Conservation (phyloP, 495 filamentous ascomycete species). For the Lepraria neglecta region DNA sequence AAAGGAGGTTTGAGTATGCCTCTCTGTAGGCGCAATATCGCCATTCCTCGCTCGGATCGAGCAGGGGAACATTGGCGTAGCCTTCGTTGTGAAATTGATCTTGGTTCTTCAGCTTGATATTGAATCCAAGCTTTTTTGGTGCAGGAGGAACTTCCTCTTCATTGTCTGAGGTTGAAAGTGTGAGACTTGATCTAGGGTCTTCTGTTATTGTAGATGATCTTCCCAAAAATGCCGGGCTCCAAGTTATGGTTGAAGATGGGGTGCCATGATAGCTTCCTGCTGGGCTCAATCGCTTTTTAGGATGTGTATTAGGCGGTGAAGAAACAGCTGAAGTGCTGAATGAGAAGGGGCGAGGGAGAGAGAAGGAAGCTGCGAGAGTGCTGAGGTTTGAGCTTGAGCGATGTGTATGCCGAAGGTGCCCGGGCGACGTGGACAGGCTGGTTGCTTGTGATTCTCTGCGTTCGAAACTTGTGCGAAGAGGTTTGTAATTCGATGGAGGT, state of each 20-base stretch:
- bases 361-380: slow-evolving; percentile 62
- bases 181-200: slow-evolving; percentile 27
- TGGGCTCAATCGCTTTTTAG: slow-evolving; percentile 59
- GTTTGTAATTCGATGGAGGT: slow-evolving; percentile 44
- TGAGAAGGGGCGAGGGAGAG: slow-evolving; percentile 67
- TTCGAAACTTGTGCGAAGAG: slow-evolving; percentile 24
- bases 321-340: slow-evolving; percentile 58
- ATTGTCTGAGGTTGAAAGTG: slow-evolving; percentile 39
- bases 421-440: slow-evolving; percentile 68
- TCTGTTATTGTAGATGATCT: slow-evolving; percentile 34
- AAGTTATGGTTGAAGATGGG: slow-evolving; percentile 54
- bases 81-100: slow-evolving; percentile 71
- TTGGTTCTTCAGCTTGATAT: slow-evolving; percentile 66
- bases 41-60: slow-evolving; percentile 55
- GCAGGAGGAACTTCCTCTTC: slow-evolving; percentile 38
- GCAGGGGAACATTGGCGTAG: slow-evolving; percentile 58
- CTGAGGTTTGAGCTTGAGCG: slow-evolving; percentile 53
- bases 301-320: slow-evolving; percentile 52
- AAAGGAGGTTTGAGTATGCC: slow-evolving; percentile 75
- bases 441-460: slow-evolving; percentile 41
- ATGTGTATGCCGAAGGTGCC: slow-evolving; percentile 42
- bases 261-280: slow-evolving; percentile 59
- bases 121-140: slow-evolving; percentile 42
- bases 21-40: slow-evolving; percentile 67
- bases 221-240: slow-evolving; percentile 59